Evolutionary conservation across 352 stramenopile genomes (phyloP).

Genomic region (Globisporangium yorkense): DNA sequence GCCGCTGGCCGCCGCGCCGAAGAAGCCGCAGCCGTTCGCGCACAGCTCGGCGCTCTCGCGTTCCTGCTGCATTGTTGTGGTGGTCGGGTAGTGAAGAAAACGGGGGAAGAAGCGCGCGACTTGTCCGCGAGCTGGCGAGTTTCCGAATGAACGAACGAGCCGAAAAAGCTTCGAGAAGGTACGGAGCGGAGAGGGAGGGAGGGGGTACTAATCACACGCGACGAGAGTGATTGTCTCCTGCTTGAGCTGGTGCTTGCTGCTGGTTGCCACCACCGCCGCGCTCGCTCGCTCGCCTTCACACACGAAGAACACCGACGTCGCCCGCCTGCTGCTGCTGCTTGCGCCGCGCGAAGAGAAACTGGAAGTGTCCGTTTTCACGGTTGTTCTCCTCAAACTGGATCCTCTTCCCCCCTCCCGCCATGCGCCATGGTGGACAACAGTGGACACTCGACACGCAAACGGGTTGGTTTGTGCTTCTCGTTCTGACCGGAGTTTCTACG

Average conservation of each 20-base stretch:
- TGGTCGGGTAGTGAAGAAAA: background rate
- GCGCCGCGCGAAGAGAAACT: conserved; percentile 52
- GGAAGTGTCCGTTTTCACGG: conserved; percentile 26
- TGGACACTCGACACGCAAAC: background rate
- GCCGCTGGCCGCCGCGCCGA: conserved; percentile 56
- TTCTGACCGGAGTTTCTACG: background rate
- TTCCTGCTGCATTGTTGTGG: conserved; percentile 65
- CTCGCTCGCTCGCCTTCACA: background rate
- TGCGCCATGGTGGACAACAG: background rate
- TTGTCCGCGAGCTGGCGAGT: conserved; percentile 1
- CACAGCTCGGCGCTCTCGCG: conserved; percentile 70
- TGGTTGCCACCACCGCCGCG: background rate
- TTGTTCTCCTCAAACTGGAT: background rate
- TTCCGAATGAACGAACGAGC: background rate
- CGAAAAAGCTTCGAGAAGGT: conserved; percentile 4
- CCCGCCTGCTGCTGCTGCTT: conserved; percentile 11
- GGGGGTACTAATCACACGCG: background rate
- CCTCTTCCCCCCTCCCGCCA: too few species aligned
- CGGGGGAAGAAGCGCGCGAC: background rate
- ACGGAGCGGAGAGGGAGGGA: background rate
- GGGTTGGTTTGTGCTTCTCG: background rate
- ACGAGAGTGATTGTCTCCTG: conserved; percentile 1
- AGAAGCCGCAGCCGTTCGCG: conserved; percentile 74
- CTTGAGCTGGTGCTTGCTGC: background rate
- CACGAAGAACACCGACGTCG: background rate